These are phyloP conservation scores for Phyllosticta capitalensis DNA, from an alignment of 2,329 filamentous ascomycete species.

Conservation along the genomic window DNA sequence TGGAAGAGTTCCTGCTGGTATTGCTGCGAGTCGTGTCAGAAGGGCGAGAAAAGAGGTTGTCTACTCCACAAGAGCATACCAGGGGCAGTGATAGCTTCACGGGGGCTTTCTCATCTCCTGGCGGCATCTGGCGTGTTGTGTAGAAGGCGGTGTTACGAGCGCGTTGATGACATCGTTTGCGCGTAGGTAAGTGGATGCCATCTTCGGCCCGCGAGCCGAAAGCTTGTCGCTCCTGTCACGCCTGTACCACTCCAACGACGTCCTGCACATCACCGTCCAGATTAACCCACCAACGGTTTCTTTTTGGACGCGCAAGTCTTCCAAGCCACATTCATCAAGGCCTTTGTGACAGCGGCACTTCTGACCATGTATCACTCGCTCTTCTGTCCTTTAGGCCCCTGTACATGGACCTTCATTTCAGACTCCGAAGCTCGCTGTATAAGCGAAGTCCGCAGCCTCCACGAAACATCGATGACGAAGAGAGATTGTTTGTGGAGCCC, in stretches of 20 bases:
- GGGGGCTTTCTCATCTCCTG: slow-evolving; percentile 39
- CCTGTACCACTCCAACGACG: neutral
- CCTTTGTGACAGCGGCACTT: neutral
- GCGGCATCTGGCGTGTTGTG: slow-evolving; percentile 21
- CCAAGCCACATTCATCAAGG: neutral
- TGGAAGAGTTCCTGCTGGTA: slow-evolving; percentile 93
- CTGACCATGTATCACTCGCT: neutral
- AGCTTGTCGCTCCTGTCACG: neutral
- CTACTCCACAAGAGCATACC: slow-evolving; percentile 33
- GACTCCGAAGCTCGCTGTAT: neutral
- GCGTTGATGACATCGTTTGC: slow-evolving; percentile 3
- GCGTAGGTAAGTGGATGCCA: neutral
- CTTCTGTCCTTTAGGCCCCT: neutral
- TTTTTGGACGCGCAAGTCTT: neutral
- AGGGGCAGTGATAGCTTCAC: slow-evolving; percentile 75
- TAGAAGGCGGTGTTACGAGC: neutral
- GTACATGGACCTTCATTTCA: neutral
- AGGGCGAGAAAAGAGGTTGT: neutral
- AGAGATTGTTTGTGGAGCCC: neutral
- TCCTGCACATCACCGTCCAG: neutral
- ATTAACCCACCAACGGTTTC: neutral
- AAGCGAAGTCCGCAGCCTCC: neutral
- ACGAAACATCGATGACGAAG: neutral
- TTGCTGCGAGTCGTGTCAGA: slow-evolving; percentile 40
- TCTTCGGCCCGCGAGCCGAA: neutral